These are phyloP conservation scores for Pisolithus sp. DNA, from an alignment of 768 basidiomycete species.

Conservation along the genomic window DNA sequence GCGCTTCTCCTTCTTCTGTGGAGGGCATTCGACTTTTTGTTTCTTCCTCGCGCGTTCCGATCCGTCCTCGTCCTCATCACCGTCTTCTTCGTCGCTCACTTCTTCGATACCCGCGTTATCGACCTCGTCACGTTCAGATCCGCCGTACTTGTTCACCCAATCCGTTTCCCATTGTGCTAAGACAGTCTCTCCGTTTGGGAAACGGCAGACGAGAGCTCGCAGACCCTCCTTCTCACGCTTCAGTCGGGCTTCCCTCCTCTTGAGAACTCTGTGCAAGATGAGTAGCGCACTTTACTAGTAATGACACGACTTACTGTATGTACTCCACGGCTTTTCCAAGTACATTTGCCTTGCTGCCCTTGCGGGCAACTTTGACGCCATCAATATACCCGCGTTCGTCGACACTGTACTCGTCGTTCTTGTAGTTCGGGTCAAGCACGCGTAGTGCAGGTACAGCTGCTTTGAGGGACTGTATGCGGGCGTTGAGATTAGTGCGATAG, in stretches of 20 bases:
- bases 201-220: slow-evolving; percentile 57
- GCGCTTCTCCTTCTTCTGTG: slow-evolving; percentile 40
- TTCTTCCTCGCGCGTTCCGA: slow-evolving; percentile 56
- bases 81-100: slow-evolving; percentile 38
- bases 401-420: slow-evolving; percentile 43
- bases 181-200: slow-evolving; percentile 69
- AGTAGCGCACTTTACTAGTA: not conserved
- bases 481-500: slow-evolving; percentile 84
- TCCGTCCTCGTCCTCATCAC: slow-evolving; percentile 34
- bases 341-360: slow-evolving; percentile 87
- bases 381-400: slow-evolving; percentile 84
- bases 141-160: slow-evolving; percentile 70
- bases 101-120: slow-evolving; percentile 38
- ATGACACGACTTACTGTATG: slow-evolving; percentile 44
- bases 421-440: slow-evolving; percentile 54
- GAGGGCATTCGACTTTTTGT: slow-evolving; percentile 39
- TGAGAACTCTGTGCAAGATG: slow-evolving; percentile 51
- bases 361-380: slow-evolving; percentile 87
- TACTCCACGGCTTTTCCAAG: slow-evolving; percentile 89
- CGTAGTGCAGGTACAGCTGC: slow-evolving; percentile 80
- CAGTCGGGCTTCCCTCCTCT: slow-evolving; percentile 67
- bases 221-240: slow-evolving; percentile 72
- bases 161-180: slow-evolving; percentile 71
- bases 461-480: slow-evolving; percentile 74
- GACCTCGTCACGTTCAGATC: slow-evolving; percentile 69